phyloP scores from a whole-genome alignment of 768 basidiomycete genomes.

The Auriscalpium microsporum region DNA sequence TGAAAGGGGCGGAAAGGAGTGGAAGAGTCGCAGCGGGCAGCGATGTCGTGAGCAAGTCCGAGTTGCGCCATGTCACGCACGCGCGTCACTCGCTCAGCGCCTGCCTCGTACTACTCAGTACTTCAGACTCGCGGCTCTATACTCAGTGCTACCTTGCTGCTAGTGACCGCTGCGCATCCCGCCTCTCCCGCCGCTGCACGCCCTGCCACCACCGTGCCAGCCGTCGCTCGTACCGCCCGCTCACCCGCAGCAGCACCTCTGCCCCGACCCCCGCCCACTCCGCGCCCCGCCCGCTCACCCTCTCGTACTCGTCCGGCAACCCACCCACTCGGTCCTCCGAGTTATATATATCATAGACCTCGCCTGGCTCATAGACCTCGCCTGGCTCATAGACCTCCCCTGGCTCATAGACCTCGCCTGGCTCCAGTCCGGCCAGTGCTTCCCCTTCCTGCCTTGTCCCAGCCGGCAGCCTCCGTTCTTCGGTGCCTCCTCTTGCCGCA shows the following conservation, averaged over 20 bases:
- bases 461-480: conserved; percentile 3
- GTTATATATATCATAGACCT: conserved; percentile 54
- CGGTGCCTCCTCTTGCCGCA: background rate
- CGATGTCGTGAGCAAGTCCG: background rate
- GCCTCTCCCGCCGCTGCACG: conserved; percentile 13
- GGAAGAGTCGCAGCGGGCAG: background rate
- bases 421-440: conserved; percentile 27
- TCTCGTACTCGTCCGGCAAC: conserved; percentile 40
- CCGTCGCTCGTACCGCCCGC: conserved; percentile 62
- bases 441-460: conserved; percentile 4
- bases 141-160: too few species aligned
- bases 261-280: conserved; percentile 46
- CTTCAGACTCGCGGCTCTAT: too few species aligned
- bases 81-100: background rate
- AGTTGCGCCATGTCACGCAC: background rate
- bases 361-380: too few species aligned
- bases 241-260: conserved; percentile 43
- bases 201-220: conserved; percentile 42
- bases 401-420: conserved; percentile 54
- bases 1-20: background rate
- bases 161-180: conserved; percentile 11
- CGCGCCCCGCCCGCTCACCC: conserved; percentile 44
- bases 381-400: too few species aligned
- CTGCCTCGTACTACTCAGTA: too few species aligned
- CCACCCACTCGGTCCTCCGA: conserved; percentile 59